Conservation (phyloP, 1,139 yeast genomes). For the Hyphopichia buzzinii region DNA sequence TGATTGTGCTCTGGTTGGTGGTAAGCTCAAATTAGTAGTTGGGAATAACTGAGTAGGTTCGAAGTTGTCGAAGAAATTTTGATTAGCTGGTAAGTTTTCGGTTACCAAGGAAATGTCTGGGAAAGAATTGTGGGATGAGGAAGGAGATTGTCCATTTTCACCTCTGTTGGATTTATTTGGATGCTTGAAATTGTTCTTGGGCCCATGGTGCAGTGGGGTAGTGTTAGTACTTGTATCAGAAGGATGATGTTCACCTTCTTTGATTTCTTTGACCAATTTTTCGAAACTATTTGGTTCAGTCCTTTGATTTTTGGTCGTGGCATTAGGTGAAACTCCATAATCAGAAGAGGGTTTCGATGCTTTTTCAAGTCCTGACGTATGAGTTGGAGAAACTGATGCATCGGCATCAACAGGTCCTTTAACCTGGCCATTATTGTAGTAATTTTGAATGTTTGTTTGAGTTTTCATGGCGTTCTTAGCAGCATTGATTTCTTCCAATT, state of each 20-base stretch:
- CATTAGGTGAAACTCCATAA: conserved; percentile 30
- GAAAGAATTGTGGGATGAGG: conserved; percentile 40
- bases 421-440: conserved; percentile 12
- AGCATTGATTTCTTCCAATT: conserved; percentile 34
- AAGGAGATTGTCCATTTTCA: conserved; percentile 23
- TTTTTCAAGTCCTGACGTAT: conserved; percentile 6
- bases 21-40: conserved; percentile 29
- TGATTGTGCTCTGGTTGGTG: conserved; percentile 40
- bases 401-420: background rate
- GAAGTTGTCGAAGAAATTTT: conserved; percentile 44
- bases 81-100: conserved; percentile 40
- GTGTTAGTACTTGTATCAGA: background rate
- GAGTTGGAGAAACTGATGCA: background rate
- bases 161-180: conserved; percentile 10
- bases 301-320: background rate
- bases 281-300: conserved; percentile 20
- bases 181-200: conserved; percentile 14
- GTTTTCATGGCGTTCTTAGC: conserved; percentile 24
- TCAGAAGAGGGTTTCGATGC: conserved; percentile 11
- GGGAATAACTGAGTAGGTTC: conserved; percentile 53
- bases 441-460: conserved; percentile 18
- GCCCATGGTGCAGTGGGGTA: conserved; percentile 5
- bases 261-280: conserved; percentile 26
- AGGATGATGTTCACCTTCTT: background rate
- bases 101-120: conserved; percentile 50